phyloP scores from a whole-genome alignment of 768 basidiomycete genomes.

The Boletus sp. region DNA sequence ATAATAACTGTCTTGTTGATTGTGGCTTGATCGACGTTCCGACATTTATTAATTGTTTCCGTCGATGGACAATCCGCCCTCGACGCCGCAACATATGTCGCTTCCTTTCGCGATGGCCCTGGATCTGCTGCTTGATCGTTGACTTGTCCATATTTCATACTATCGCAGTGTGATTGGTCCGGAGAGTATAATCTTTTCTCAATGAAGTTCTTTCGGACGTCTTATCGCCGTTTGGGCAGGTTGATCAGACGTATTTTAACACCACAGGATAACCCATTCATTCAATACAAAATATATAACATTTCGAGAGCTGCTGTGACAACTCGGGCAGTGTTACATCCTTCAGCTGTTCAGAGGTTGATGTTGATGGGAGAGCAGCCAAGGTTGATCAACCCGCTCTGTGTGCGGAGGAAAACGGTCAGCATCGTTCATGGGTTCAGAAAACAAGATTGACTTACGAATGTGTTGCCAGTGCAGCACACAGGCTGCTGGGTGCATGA shows the following conservation, averaged over 20 bases:
- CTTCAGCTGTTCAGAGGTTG: background rate
- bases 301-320: too few species aligned
- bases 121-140: background rate
- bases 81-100: background rate
- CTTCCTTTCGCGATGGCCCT: background rate
- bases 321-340: too few species aligned
- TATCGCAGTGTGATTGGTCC: background rate
- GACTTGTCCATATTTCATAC: background rate
- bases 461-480: too few species aligned
- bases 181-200: background rate
- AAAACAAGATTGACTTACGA: too few species aligned
- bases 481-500: too few species aligned
- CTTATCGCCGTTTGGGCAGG: background rate
- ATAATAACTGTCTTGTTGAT: too few species aligned
- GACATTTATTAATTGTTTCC: background rate
- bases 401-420: too few species aligned
- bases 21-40: background rate
- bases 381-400: constrained; percentile 10
- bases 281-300: too few species aligned
- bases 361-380: constrained; percentile 12
- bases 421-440: background rate
- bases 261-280: too few species aligned
- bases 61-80: background rate
- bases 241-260: too few species aligned
- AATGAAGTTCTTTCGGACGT: background rate